Evolutionary conservation across 2,329 filamentous ascomycete genomes (phyloP).

Genomic region (Aspergillus sp.): DNA sequence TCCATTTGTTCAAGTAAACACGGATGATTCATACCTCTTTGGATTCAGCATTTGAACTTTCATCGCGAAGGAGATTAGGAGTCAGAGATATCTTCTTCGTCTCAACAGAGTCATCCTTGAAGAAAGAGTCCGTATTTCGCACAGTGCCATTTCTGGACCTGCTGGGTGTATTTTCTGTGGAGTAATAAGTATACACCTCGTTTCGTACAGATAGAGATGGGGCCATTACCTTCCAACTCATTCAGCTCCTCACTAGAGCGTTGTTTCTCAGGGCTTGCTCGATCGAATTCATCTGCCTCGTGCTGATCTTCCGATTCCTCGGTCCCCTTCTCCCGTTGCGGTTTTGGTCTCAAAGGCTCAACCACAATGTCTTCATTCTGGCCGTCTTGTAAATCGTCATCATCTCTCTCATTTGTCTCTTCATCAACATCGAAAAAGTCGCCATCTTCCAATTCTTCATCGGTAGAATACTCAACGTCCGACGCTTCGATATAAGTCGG

Average conservation of each 20-base stretch:
- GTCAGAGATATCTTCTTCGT: slow-evolving; percentile 97
- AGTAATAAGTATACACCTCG: slow-evolving; percentile 12
- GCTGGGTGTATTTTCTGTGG: slow-evolving; percentile 29
- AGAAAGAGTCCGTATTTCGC: slow-evolving; percentile 92
- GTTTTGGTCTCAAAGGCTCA: slow-evolving; percentile 41
- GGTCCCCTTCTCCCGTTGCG: slow-evolving; percentile 29
- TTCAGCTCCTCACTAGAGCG: slow-evolving; percentile 65
- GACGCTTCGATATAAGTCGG: slow-evolving; percentile 87
- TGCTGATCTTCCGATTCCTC: slow-evolving; percentile 18
- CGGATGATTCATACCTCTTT: slow-evolving; percentile 31
- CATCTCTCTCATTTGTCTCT: slow-evolving; percentile 33
- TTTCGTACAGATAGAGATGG: neutral
- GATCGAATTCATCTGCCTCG: slow-evolving; percentile 21
- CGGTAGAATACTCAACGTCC: slow-evolving; percentile 77
- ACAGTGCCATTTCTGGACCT: slow-evolving; percentile 79
- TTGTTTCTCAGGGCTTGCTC: slow-evolving; percentile 30
- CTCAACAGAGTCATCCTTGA: slow-evolving; percentile 91
- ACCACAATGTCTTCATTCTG: slow-evolving; percentile 37
- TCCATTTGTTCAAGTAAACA: neutral
- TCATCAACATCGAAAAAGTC: slow-evolving; percentile 45
- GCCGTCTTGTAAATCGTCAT: slow-evolving; percentile 26
- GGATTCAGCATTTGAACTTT: slow-evolving; percentile 40
- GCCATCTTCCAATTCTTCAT: slow-evolving; percentile 61
- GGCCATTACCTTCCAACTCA: slow-evolving; percentile 39
- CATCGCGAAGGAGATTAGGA: slow-evolving; percentile 84